These are phyloP conservation scores for Backusella liffmaniae DNA, from an alignment of 192 early-diverging fungal genomes.

Conservation along the genomic window DNA sequence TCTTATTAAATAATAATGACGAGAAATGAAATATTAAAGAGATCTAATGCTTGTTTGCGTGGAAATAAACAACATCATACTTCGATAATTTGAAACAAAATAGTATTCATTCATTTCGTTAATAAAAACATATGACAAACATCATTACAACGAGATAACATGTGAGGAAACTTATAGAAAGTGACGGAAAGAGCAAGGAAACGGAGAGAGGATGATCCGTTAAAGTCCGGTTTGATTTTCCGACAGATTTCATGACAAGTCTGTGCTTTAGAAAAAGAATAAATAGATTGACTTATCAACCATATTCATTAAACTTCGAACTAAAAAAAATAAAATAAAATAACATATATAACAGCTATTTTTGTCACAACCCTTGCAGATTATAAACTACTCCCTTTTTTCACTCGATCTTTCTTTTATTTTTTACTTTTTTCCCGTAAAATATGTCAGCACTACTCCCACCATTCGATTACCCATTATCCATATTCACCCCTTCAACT, in stretches of 20 bases:
- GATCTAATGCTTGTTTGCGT: neutral
- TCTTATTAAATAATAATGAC: neutral
- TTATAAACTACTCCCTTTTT: neutral
- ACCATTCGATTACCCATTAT: neutral
- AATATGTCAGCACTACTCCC: neutral
- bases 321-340: neutral
- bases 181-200: neutral
- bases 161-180: neutral
- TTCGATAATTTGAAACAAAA: neutral
- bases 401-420: neutral
- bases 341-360: neutral
- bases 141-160: neutral
- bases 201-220: neutral
- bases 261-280: conserved; percentile 4
- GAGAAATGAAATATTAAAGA: neutral
- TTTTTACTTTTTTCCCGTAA: neutral
- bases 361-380: neutral
- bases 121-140: neutral
- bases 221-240: neutral
- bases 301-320: neutral
- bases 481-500: neutral
- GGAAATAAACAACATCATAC: neutral
- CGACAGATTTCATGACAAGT: neutral
- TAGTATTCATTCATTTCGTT: neutral
- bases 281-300: neutral